Base-by-base conservation (phyloP, 31 red algal species). In the Endocladia muricata region DNA sequence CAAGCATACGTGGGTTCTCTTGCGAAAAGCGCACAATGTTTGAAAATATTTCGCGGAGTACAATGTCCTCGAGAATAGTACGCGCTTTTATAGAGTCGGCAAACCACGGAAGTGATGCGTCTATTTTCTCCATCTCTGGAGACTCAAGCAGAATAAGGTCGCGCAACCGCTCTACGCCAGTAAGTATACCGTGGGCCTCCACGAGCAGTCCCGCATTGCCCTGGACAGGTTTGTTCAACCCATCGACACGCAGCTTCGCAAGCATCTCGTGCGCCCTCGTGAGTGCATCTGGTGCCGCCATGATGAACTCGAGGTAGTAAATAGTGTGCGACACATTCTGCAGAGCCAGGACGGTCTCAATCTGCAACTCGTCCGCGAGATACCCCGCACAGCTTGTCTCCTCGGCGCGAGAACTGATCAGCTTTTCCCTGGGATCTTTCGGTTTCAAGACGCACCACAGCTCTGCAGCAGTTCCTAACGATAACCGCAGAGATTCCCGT, bases 251-350 rank as follows among this genome's bases (percentile, higher is more conserved):
- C 13, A 85, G 19, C 59, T 85, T 76, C 25, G 51, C 55, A 22
- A 85, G 47, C 2, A 36, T 69, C 13, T 35, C 49, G 43, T 59
- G 52, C 13, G 82, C 60, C 2, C 70, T 70, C 25, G 75, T 35
- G 2, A 85, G 13, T 1, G 70, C 82, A 11, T 47, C 59, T 2
- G 84, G 84, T 4, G 84, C 84, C 21, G 51, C 74, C 54, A 72
- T 74, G 52, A 77, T 78, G 39, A 88, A 88, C 57, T 79, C 74
- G 32, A 76, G 52, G 42, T 54, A 68, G 74, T 57, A 79, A 7
- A 88, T 38, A 3, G 84, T 88, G 25, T 88, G 84, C 28, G 84
- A 70, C 23, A 88, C 49, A 73, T 88, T 88, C 31, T 79, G 74
- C 36, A 88, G 43, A 5, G 84, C 62, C 6, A 38, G 56, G 0